phyloP scores from a whole-genome alignment of 164 flowering plant species.

The Amborella trichopoda region DNA sequence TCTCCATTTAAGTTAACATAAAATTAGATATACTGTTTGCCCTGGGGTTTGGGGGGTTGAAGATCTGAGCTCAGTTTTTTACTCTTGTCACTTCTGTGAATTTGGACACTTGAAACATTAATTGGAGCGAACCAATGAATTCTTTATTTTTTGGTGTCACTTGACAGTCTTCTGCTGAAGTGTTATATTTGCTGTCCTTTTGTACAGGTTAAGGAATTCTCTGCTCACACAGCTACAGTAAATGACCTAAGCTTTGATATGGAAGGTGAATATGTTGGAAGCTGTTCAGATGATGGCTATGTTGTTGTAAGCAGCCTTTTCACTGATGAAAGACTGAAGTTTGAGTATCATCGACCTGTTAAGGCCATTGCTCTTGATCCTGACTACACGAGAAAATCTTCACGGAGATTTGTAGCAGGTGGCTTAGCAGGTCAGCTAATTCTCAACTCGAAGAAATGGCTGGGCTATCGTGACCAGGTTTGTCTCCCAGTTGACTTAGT shows the following conservation, averaged over 20 bases:
- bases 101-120: too few relatives aligned
- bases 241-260: constrained; percentile 90
- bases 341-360: constrained; percentile 95
- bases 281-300: constrained; percentile 99
- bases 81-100: too few relatives aligned
- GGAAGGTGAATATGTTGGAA: constrained; percentile 91
- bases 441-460: constrained; percentile 77
- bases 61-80: too few relatives aligned
- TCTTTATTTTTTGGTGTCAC: background rate
- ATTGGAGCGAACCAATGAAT: background rate
- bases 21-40: too few relatives aligned
- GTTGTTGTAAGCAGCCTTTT: constrained; percentile 86
- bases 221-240: constrained; percentile 75
- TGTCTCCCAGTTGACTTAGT: constrained; percentile 5
- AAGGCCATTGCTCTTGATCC: constrained; percentile 93
- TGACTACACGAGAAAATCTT: constrained; percentile 65
- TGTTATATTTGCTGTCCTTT: background rate
- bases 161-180: background rate
- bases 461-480: constrained; percentile 93
- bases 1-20: too few relatives aligned
- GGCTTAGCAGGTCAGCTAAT: constrained; percentile 92
- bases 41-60: too few relatives aligned
- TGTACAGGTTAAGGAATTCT: constrained; percentile 75
- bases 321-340: constrained; percentile 76
- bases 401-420: constrained; percentile 92